Conservation (phyloP, 2,329 filamentous ascomycete species). For the Rosellinia necatrix region DNA sequence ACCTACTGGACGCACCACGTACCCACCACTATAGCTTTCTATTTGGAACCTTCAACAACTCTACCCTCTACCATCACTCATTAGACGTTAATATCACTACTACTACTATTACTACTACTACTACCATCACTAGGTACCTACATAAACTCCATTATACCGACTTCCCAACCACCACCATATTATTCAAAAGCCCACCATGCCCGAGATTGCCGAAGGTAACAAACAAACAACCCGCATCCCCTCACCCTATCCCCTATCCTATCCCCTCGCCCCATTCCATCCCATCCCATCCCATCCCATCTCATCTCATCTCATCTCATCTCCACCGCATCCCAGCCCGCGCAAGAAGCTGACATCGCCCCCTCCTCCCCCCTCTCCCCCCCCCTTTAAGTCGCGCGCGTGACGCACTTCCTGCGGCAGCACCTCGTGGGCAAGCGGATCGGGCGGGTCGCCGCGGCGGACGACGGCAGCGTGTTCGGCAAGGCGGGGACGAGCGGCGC, state of each 20-base stretch:
- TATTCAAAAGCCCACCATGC: conserved; percentile 26
- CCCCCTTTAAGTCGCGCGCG: conserved; percentile 68
- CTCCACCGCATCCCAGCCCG: no score
- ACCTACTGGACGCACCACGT: no score
- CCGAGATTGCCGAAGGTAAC: conserved; percentile 39
- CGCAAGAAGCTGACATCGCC: conserved; percentile 18
- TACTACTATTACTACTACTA: no score
- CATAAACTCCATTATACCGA: no score
- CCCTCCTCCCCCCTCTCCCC: background rate
- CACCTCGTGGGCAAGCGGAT: conserved; percentile 86
- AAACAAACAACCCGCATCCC: background rate
- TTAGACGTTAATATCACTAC: no score
- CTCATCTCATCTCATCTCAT: background rate
- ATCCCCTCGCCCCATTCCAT: background rate
- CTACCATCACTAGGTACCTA: no score
- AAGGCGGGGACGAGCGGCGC: conserved; percentile 82
- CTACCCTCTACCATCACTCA: no score
- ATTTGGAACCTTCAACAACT: no score
- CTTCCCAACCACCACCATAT: no score
- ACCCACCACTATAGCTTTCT: no score
- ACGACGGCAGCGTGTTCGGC: conserved; percentile 86
- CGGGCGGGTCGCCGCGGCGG: conserved; percentile 68
- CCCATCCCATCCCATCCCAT: background rate
- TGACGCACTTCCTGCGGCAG: conserved; percentile 82
- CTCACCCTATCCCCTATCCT: background rate